These are phyloP conservation scores for Hyaloscypha variabilis DNA, from an alignment of 495 filamentous ascomycete species.

Conservation along the genomic window DNA sequence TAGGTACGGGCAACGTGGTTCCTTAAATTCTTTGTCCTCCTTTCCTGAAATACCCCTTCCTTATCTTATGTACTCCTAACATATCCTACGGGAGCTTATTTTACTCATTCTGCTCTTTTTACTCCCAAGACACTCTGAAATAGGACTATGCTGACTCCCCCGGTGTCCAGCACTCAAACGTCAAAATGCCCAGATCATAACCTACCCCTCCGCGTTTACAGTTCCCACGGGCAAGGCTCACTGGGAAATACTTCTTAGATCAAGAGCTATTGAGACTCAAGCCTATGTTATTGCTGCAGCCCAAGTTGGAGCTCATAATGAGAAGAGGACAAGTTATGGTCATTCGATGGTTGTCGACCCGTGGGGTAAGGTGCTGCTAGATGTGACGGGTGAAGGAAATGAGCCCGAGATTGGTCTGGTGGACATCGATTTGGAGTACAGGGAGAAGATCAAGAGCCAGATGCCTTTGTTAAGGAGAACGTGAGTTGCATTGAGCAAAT, in stretches of 20 bases:
- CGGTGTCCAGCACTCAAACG: conserved; percentile 66
- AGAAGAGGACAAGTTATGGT: conserved; percentile 81
- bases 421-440: conserved; percentile 47
- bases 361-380: conserved; percentile 77
- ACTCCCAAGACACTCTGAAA: too few species aligned
- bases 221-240: conserved; percentile 84
- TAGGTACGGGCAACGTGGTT: too few species aligned
- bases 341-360: conserved; percentile 87
- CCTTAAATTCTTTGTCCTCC: too few species aligned
- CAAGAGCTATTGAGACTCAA: conserved; percentile 90
- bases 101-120: too few species aligned
- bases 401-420: conserved; percentile 48
- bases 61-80: too few species aligned
- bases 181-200: conserved; percentile 71
- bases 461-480: conserved; percentile 63
- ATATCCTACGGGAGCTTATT: too few species aligned
- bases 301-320: conserved; percentile 79
- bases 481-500: conserved; percentile 21
- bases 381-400: conserved; percentile 56
- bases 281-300: conserved; percentile 87
- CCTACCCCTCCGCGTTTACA: conserved; percentile 91
- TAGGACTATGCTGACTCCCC: too few species aligned
- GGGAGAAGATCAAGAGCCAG: conserved; percentile 53
- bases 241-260: conserved; percentile 77
- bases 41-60: too few species aligned